Evolutionary conservation across 179 eudicot species (phyloP).

Genomic region (Patellifolia procumbens): DNA sequence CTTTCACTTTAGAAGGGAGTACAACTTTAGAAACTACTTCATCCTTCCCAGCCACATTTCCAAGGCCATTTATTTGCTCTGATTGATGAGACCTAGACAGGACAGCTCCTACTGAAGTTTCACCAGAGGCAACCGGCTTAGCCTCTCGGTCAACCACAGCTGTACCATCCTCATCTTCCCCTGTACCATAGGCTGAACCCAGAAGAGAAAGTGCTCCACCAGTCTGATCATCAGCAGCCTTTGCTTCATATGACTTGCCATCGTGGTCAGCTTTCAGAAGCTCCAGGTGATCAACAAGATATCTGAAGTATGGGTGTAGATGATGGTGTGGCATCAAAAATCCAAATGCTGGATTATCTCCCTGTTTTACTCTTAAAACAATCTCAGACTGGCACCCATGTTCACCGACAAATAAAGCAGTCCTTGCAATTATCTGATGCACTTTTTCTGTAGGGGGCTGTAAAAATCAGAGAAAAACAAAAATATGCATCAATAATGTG

Average conservation of each 20-base stretch:
- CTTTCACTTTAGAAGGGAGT: constrained; percentile 47
- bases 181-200: constrained; percentile 83
- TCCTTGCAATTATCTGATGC: constrained; percentile 96
- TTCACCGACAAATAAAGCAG: constrained; percentile 77
- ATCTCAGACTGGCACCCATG: constrained; percentile 97
- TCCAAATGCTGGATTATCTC: constrained; percentile 94
- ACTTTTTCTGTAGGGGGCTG: constrained; percentile 92
- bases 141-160: constrained; percentile 35
- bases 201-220: constrained; percentile 83
- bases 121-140: constrained; percentile 34
- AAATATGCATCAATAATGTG: constrained; percentile 31
- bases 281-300: constrained; percentile 78
- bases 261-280: constrained; percentile 54
- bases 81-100: constrained; percentile 28
- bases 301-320: constrained; percentile 91
- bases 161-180: constrained; percentile 77
- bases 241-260: constrained; percentile 46
- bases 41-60: constrained; percentile 35
- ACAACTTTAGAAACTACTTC: constrained; percentile 36
- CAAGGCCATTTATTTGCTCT: constrained; percentile 28
- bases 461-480: constrained; percentile 30
- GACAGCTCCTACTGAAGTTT: constrained; percentile 32
- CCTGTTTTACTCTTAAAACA: constrained; percentile 89
- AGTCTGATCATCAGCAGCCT: constrained; percentile 29
- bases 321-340: constrained; percentile 95